Percentiles rank a stretch among this genome's conserved stretches.
Conservation (phyloP, 345 rosid species). For the Populus pruinosa region DNA sequence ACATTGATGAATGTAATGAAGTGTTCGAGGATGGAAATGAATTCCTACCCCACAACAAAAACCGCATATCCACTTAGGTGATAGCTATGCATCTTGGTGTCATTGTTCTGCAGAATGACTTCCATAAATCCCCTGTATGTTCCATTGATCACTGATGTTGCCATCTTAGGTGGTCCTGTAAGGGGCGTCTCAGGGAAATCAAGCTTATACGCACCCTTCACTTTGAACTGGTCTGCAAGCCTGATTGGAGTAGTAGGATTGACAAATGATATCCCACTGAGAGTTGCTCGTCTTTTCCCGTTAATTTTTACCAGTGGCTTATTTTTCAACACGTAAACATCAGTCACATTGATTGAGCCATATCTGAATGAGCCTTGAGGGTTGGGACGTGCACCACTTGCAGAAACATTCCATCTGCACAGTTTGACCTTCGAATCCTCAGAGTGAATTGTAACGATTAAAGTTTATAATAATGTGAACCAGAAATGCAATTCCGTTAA, state of each 20-base stretch:
- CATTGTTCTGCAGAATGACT: slow-evolving; percentile 88
- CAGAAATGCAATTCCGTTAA: neutral
- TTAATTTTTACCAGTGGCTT: slow-evolving; percentile 63
- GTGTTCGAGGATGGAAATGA: slow-evolving; percentile 4
- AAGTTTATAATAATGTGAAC: neutral
- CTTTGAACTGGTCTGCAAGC: slow-evolving; percentile 78
- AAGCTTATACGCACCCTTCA: slow-evolving; percentile 84
- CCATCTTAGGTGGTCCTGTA: slow-evolving; percentile 63
- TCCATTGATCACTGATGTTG: slow-evolving; percentile 85
- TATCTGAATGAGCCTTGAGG: slow-evolving; percentile 96
- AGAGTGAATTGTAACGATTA: neutral
- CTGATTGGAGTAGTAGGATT: slow-evolving; percentile 94
- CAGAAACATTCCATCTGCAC: slow-evolving; percentile 90
- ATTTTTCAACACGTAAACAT: slow-evolving; percentile 70
- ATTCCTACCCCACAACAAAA: slow-evolving; percentile 79
- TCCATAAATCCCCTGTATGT: slow-evolving; percentile 95
- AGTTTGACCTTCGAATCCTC: slow-evolving; percentile 20
- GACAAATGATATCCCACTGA: slow-evolving; percentile 74
- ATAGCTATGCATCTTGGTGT: slow-evolving; percentile 87
- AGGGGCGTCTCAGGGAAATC: slow-evolving; percentile 83
- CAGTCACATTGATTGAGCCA: slow-evolving; percentile 94
- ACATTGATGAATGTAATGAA: slow-evolving; percentile 1
- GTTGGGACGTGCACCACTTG: slow-evolving; percentile 98
- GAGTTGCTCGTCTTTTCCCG: slow-evolving; percentile 66
- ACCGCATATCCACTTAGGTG: slow-evolving; percentile 94